Base-by-base conservation (phyloP, 345 rosid species). In the Citrus unshiu region DNA sequence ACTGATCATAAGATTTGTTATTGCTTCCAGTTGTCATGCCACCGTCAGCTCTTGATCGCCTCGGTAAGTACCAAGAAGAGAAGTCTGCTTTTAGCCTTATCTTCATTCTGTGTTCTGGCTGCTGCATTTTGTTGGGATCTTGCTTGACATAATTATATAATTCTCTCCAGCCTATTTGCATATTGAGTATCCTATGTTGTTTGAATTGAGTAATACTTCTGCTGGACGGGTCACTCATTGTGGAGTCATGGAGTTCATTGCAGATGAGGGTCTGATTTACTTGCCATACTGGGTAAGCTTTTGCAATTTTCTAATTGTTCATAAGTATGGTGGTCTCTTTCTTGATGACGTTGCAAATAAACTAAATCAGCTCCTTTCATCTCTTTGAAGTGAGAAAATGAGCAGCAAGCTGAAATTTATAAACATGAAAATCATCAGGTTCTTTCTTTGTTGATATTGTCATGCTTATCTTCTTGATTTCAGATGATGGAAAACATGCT, bases 401-500 rank as follows among this genome's bases (percentile, higher is more conserved):
- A 25, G 8, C 13, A 14, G 58, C 58, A 13, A 69, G 73, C 54
- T 46, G 10, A 69, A 46, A 69, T 69, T 10, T 69, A 22, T 69
- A 27, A 2, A 7, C 10, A 14, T 25, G 58, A 22, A 27, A 6
- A 54, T 69, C 21, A 69, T 25, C 35, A 37, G 25, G 24, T 32
- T 60, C 32, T 61, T 18, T 13, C 59, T 35, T 59, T 78, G 63
- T 46, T 72, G 60, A 62, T 75, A 39, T 18, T 35, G 49, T 29
- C 49, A 60, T 65, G 1, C 37, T 43, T 30, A 71, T 49, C 29
- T 64, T 6, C 30, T 6, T 70, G 69, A 37, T 61, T 61, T 72
- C 66, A 90, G 95, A 92, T 90, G 93, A 92, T 90, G 93, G 83
- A 88, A 81, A 92, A 90, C 88, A 82, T 92, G 91, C 87, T 87